Conservation (phyloP, 192 early-diverging fungal genomes). For the Backusella sp. region DNA sequence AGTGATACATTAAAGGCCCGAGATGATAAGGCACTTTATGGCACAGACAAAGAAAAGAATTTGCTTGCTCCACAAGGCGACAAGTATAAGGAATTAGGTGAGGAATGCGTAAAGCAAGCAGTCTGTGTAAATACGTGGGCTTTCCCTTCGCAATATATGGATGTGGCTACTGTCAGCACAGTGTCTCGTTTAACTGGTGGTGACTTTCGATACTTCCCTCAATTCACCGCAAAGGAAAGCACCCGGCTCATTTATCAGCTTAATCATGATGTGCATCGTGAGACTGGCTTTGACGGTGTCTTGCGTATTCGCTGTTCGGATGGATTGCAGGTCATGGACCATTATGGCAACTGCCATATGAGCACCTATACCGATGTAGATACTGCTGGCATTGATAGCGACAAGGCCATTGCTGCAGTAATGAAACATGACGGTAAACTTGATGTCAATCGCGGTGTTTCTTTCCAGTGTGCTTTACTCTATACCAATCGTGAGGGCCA, state of each 20-base stretch:
- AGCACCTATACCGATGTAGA: constrained; percentile 93
- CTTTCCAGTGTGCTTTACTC: constrained; percentile 94
- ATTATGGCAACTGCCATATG: constrained; percentile 96
- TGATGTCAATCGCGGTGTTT: constrained; percentile 79
- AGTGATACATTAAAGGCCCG: constrained; percentile 85
- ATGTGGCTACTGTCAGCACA: constrained; percentile 82
- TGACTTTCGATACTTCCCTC: constrained; percentile 76
- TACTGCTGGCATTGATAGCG: constrained; percentile 85
- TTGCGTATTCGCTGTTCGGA: constrained; percentile 90
- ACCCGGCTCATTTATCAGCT: constrained; percentile 74
- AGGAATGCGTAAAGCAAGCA: constrained; percentile 79
- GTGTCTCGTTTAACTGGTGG: constrained; percentile 87
- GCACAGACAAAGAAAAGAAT: constrained; percentile 90
- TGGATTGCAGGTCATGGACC: constrained; percentile 82
- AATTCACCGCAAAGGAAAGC: constrained; percentile 82
- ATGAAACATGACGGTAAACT: constrained; percentile 92
- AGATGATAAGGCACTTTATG: constrained; percentile 87
- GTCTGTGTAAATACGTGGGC: constrained; percentile 87
- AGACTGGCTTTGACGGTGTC: constrained; percentile 87
- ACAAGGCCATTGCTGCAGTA: constrained; percentile 83
- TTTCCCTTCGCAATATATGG: constrained; percentile 86
- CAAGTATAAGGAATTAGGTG: constrained; percentile 83
- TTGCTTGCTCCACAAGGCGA: constrained; percentile 85
- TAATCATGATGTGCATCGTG: constrained; percentile 63
- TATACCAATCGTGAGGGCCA: constrained; percentile 93